phyloP scores from a whole-genome alignment of 495 filamentous ascomycete genomes.

The Penicillium silybi region DNA sequence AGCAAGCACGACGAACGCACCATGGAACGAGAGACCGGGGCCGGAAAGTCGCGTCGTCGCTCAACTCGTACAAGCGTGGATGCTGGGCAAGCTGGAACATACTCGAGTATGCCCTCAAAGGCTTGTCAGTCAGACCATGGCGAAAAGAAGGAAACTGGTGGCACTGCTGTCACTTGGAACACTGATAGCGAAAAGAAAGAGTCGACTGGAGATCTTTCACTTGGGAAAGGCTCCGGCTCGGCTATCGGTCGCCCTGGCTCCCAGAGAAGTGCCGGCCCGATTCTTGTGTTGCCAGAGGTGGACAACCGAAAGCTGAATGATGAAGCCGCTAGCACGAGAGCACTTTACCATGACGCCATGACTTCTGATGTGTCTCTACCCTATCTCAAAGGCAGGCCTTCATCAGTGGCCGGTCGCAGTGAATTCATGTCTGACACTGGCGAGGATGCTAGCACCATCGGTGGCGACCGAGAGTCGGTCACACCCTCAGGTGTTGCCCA shows the following conservation, averaged over 20 bases:
- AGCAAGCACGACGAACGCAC: conserved; percentile 80
- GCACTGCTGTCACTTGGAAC: conserved; percentile 12
- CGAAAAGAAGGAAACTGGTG: not conserved
- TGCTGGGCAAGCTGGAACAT: conserved; percentile 31
- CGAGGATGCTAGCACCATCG: conserved; percentile 32
- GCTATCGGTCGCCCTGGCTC: conserved; percentile 4
- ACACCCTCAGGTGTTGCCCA: conserved; percentile 14
- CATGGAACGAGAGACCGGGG: conserved; percentile 48
- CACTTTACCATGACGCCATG: conserved; percentile 31
- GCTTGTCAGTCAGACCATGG: conserved; percentile 1
- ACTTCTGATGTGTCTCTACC: conserved; percentile 21
- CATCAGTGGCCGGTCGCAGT: conserved; percentile 31
- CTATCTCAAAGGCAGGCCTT: conserved; percentile 17
- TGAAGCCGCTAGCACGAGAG: conserved; percentile 36
- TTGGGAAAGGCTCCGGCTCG: conserved; percentile 6
- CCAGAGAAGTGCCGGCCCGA: conserved; percentile 22
- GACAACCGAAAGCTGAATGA: conserved; percentile 25
- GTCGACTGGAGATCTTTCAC: not conserved
- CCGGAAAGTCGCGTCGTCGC: conserved; percentile 17
- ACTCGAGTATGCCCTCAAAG: conserved; percentile 23
- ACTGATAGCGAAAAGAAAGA: conserved; percentile 7
- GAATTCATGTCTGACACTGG: conserved; percentile 29
- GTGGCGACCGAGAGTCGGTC: conserved; percentile 28
- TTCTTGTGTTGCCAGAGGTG: conserved; percentile 32
- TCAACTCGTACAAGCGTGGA: conserved; percentile 32